Conservation (phyloP, 352 stramenopile species). For the Phytophthora chlamydospora region DNA sequence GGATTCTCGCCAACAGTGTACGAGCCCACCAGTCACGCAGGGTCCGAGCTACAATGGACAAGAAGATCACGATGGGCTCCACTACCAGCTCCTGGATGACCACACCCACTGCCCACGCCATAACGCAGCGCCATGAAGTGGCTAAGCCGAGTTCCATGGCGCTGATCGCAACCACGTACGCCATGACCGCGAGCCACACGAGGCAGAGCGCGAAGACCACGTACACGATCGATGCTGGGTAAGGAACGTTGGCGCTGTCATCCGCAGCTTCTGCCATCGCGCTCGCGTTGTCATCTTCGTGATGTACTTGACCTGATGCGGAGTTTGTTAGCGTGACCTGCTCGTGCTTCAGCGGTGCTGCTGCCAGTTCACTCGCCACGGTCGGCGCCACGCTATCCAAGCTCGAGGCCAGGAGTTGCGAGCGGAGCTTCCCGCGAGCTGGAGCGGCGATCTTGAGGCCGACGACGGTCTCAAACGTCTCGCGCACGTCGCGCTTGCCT, state of each 20-base stretch:
- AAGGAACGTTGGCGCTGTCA: constrained; percentile 47
- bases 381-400: constrained; percentile 59
- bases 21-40: constrained; percentile 62
- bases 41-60: constrained; percentile 52
- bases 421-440: constrained; percentile 67
- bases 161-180: constrained; percentile 48
- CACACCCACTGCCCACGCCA: constrained; percentile 53
- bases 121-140: constrained; percentile 61
- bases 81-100: constrained; percentile 53
- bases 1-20: constrained; percentile 46
- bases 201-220: constrained; percentile 53
- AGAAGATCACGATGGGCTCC: constrained; percentile 63
- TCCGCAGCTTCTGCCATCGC: constrained; percentile 9
- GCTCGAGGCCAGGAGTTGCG: constrained; percentile 59
- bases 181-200: constrained; percentile 50
- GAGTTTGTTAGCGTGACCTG: constrained; percentile 12
- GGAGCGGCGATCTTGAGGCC: constrained; percentile 76
- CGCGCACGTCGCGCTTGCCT: constrained; percentile 38
- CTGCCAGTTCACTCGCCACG: constrained; percentile 54
- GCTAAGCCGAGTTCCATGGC: constrained; percentile 50
- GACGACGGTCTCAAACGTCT: constrained; percentile 76
- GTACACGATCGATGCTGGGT: constrained; percentile 70
- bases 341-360: constrained; percentile 24
- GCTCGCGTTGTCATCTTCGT: background rate
- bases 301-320: background rate